A percentile compares a stretch with the other conserved stretches of the same genome.
Conservation (phyloP, 1,284 basidiomycete species). For the Ceratobasidium sp. region DNA sequence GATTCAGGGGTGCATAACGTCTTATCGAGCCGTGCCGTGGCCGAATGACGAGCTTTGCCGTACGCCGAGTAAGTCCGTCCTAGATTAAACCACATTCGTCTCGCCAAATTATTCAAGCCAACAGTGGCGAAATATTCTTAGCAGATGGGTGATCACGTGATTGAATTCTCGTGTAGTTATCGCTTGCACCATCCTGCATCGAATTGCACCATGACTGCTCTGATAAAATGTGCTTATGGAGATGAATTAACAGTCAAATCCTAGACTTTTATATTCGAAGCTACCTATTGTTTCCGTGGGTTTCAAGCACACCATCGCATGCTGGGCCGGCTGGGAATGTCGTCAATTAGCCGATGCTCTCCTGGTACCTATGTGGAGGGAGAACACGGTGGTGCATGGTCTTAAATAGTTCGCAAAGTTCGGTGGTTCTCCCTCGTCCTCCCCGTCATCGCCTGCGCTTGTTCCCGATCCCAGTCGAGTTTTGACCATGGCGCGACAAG, state of each 20-base stretch:
- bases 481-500: background rate
- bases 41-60: background rate
- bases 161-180: slow-evolving; percentile 2
- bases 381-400: background rate
- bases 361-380: background rate
- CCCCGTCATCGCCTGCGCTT: background rate
- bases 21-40: background rate
- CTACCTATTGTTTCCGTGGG: background rate
- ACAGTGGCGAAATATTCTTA: background rate
- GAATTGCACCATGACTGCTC: slow-evolving; percentile 2
- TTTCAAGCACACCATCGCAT: slow-evolving; percentile 16
- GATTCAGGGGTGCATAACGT: background rate
- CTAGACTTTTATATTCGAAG: background rate
- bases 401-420: background rate
- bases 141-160: background rate
- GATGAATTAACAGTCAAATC: background rate
- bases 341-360: background rate
- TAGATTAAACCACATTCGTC: background rate
- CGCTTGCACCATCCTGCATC: slow-evolving; percentile 27
- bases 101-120: background rate
- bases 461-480: background rate
- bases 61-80: background rate
- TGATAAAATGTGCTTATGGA: background rate
- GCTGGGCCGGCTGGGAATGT: background rate
- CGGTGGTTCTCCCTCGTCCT: background rate